Percentiles rank a stretch among this genome's conserved stretches.
Conservation (phyloP, 148 eudicot genomes). For the Camellia granthamiana region DNA sequence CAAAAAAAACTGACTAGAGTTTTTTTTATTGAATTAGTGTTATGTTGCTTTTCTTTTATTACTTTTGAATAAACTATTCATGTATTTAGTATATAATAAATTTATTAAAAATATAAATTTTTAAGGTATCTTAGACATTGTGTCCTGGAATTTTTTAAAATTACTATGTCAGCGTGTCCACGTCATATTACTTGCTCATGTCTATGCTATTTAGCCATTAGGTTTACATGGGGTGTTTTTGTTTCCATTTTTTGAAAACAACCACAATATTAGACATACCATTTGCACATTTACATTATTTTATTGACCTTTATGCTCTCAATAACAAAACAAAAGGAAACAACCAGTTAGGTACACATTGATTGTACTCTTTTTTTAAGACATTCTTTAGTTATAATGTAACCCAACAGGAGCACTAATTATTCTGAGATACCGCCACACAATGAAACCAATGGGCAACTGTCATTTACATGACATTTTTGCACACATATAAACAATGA, state of each 20-base stretch:
- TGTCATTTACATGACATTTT: neutral
- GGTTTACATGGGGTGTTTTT: neutral
- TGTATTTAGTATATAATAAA: too few relatives aligned
- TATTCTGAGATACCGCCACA: neutral
- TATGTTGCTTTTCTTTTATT: too few relatives aligned
- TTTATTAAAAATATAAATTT: too few relatives aligned
- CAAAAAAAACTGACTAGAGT: neutral
- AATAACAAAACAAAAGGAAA: neutral
- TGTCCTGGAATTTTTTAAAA: too few relatives aligned
- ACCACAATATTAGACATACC: neutral
- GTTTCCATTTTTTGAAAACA: neutral
- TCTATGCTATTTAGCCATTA: too few relatives aligned
- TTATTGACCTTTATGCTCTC: neutral
- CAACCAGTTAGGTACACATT: neutral
- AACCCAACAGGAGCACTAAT: neutral
- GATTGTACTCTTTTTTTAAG: neutral
- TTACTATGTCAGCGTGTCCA: too few relatives aligned
- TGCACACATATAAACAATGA: neutral
- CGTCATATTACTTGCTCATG: too few relatives aligned
- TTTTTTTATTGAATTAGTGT: too few relatives aligned
- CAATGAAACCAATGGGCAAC: neutral
- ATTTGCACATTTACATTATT: neutral
- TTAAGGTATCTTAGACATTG: too few relatives aligned
- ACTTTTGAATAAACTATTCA: too few relatives aligned
- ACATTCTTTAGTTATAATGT: neutral